phyloP scores from a whole-genome alignment of 192 early-diverging fungal species.

The Gamsiella multidivaricata region DNA sequence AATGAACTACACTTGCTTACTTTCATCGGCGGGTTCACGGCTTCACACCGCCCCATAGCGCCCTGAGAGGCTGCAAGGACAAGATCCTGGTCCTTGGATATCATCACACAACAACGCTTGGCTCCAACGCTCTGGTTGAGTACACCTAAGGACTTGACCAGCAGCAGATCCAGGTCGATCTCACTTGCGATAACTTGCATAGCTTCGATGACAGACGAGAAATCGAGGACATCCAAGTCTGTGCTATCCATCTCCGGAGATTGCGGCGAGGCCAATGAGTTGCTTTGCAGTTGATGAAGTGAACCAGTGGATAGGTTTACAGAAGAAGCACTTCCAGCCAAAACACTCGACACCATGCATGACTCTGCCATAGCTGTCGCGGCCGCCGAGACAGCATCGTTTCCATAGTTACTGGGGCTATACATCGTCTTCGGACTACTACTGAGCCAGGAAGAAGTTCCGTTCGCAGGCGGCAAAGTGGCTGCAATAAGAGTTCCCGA shows the following conservation, averaged over 20 bases:
- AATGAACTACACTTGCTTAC: conserved; percentile 26
- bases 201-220: conserved; percentile 48
- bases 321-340: neutral
- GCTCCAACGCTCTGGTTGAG: conserved; percentile 50
- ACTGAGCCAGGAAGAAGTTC: conserved; percentile 33
- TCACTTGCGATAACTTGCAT: conserved; percentile 55
- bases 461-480: neutral
- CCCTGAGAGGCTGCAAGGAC: conserved; percentile 39
- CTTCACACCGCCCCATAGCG: conserved; percentile 32
- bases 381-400: conserved; percentile 38
- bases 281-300: neutral
- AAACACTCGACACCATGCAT: conserved; percentile 5
- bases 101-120: conserved; percentile 35
- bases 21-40: conserved; percentile 35
- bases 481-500: conserved; percentile 2
- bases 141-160: conserved; percentile 45
- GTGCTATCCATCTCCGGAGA: conserved; percentile 44
- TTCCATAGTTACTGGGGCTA: conserved; percentile 28
- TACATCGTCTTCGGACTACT: conserved; percentile 39
- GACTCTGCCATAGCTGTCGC: conserved; percentile 46
- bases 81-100: conserved; percentile 38
- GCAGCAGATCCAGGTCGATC: conserved; percentile 36
- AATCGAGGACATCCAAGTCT: conserved; percentile 43
- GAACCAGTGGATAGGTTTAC: neutral
- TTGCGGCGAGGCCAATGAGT: conserved; percentile 20